phyloP scores from a whole-genome alignment of 169 alveolate species.

The Plasmodium blacklocki region DNA sequence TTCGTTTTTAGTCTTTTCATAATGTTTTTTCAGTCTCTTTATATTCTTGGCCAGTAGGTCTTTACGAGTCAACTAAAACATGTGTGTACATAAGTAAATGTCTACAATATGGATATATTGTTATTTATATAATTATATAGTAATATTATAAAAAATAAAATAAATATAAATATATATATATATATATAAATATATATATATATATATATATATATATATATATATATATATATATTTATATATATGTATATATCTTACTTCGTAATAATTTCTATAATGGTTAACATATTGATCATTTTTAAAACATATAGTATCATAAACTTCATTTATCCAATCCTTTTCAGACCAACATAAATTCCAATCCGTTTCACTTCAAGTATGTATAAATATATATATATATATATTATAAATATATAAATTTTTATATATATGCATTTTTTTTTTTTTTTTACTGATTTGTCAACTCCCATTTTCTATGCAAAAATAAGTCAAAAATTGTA shows the following conservation, averaged over 20 bases:
- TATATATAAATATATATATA: no score
- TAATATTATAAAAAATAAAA: not conserved
- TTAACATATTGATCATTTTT: conserved; percentile 91
- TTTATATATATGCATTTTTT: conserved; percentile 4
- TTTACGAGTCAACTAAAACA: conserved; percentile 88
- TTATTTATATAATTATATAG: not conserved
- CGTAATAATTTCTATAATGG: conserved; percentile 96
- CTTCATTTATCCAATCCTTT: conserved; percentile 94
- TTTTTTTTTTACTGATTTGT: conserved; percentile 82
- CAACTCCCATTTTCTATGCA: conserved; percentile 90
- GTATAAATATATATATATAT: not conserved
- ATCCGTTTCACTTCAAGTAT: conserved; percentile 85
- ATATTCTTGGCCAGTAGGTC: conserved; percentile 93
- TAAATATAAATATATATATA: no score
- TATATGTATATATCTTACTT: conserved; percentile 40
- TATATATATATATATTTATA: no score
- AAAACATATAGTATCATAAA: conserved; percentile 90
- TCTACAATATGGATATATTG: not conserved
- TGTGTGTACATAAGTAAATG: not conserved
- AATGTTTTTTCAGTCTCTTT: conserved; percentile 87
- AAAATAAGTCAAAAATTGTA: conserved; percentile 94
- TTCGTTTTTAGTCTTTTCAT: conserved; percentile 86
- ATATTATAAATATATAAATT: not conserved
- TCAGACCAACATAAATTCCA: conserved; percentile 96
- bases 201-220: no score